phyloP scores from a whole-genome alignment of 2,329 filamentous ascomycete species.

The Talaromyces rugulosus region DNA sequence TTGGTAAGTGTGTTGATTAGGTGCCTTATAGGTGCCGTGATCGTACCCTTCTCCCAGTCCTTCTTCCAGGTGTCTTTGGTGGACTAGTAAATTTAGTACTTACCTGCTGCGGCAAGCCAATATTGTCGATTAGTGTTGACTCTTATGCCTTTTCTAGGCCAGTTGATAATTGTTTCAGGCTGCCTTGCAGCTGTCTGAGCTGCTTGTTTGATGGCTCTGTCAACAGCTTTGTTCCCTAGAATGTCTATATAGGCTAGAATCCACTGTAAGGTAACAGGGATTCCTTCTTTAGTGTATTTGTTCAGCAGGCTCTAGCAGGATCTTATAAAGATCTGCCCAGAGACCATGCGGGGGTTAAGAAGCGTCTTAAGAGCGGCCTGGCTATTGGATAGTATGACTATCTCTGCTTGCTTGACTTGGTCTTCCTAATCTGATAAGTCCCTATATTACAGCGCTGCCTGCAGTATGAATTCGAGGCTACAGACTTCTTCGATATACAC shows the following conservation, averaged over 20 bases:
- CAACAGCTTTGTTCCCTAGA: neutral
- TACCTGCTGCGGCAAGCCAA: too few relatives aligned
- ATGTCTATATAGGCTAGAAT: neutral
- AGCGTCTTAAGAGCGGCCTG: neutral
- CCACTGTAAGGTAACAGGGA: neutral
- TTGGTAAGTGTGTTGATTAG: neutral
- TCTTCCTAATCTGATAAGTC: too few relatives aligned
- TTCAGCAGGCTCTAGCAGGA: neutral
- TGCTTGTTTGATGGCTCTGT: neutral
- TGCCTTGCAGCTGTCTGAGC: too few relatives aligned
- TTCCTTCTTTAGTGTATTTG: neutral
- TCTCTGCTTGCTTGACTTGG: neutral
- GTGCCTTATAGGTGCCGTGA: neutral
- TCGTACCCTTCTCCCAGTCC: neutral
- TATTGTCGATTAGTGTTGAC: too few relatives aligned
- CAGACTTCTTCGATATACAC: too few relatives aligned
- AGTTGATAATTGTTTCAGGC: too few relatives aligned
- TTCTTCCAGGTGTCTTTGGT: neutral
- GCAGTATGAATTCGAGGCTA: too few relatives aligned
- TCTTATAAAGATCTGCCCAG: neutral
- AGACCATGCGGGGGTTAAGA: neutral
- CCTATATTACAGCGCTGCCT: too few relatives aligned
- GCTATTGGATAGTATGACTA: neutral
- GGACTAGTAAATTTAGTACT: neutral
- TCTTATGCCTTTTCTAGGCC: too few relatives aligned